Evolutionary conservation across 495 filamentous ascomycete genomes (phyloP).

Genomic region (Hyaloscypha variabilis): DNA sequence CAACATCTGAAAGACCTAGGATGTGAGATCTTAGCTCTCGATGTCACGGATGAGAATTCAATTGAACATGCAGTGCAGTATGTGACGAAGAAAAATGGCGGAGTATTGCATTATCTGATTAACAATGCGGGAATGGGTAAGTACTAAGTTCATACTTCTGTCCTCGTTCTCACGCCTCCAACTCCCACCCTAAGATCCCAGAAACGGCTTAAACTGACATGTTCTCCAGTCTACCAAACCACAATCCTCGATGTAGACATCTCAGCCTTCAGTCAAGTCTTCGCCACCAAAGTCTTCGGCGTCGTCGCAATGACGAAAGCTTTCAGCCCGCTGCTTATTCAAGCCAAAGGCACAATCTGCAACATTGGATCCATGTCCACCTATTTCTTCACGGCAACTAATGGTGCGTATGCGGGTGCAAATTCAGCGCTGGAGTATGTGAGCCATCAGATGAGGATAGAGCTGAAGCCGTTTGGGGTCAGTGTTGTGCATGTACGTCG

Average conservation of each 20-base stretch:
- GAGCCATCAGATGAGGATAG: neutral
- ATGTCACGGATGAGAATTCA: conserved; percentile 43
- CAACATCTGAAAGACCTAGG: conserved; percentile 35
- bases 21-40: conserved; percentile 48
- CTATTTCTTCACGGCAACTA: neutral
- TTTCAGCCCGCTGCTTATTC: neutral
- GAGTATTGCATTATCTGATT: conserved; percentile 48
- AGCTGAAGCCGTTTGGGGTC: neutral
- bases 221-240: too few species aligned
- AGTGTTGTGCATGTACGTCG: conserved; percentile 1
- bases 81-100: conserved; percentile 25
- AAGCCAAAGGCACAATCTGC: conserved; percentile 1
- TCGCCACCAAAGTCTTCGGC: neutral
- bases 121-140: conserved; percentile 47
- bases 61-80: conserved; percentile 37
- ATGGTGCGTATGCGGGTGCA: neutral
- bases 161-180: neutral
- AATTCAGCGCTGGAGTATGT: neutral
- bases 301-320: neutral
- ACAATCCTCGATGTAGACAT: neutral
- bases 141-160: neutral
- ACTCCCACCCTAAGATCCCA: neutral
- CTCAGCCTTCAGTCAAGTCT: neutral
- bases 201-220: neutral
- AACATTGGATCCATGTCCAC: neutral